A percentile compares a stretch with the other conserved stretches of the same genome.
These are phyloP conservation scores for Aureobasidium sp. DNA, from an alignment of 2,329 filamentous ascomycete genomes.

Conservation along the genomic window DNA sequence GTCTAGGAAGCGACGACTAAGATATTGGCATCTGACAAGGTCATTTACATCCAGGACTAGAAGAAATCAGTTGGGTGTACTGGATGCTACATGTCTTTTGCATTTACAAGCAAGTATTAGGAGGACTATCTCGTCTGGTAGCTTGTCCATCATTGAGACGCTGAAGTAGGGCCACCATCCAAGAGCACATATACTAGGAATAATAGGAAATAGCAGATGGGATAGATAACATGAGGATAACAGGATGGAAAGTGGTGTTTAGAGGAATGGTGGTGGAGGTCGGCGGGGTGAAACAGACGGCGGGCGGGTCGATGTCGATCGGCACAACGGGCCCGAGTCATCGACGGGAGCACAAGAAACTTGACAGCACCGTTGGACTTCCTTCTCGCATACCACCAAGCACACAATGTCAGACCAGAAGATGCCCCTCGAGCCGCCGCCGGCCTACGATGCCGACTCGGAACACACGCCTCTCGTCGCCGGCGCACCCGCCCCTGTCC, in stretches of 20 bases:
- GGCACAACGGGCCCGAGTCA: background rate
- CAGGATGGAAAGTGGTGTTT: background rate
- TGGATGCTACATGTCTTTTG: slow-evolving; percentile 2
- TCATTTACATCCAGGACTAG: slow-evolving; percentile 58
- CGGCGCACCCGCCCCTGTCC: slow-evolving; percentile 20
- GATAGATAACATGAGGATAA: background rate
- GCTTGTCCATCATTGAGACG: background rate
- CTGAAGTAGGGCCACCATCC: background rate
- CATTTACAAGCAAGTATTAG: slow-evolving; percentile 36
- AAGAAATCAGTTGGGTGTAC: background rate
- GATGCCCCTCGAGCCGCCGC: slow-evolving; percentile 36
- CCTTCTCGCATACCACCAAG: background rate
- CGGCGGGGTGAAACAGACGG: background rate
- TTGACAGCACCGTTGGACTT: background rate
- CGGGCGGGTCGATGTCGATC: background rate
- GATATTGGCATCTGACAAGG: slow-evolving; percentile 60
- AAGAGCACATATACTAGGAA: background rate
- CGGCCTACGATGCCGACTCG: slow-evolving; percentile 34
- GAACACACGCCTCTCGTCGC: slow-evolving; percentile 20
- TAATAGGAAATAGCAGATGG: background rate
- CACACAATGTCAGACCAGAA: slow-evolving; percentile 25
- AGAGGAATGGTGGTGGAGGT: background rate
- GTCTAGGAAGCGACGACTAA: slow-evolving; percentile 58
- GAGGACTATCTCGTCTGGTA: slow-evolving; percentile 38
- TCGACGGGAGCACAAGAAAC: background rate